Percentiles rank a stretch among this genome's conserved stretches.
phyloP scores from a whole-genome alignment of 768 basidiomycete species.

The Rhizopogon roseolus region DNA sequence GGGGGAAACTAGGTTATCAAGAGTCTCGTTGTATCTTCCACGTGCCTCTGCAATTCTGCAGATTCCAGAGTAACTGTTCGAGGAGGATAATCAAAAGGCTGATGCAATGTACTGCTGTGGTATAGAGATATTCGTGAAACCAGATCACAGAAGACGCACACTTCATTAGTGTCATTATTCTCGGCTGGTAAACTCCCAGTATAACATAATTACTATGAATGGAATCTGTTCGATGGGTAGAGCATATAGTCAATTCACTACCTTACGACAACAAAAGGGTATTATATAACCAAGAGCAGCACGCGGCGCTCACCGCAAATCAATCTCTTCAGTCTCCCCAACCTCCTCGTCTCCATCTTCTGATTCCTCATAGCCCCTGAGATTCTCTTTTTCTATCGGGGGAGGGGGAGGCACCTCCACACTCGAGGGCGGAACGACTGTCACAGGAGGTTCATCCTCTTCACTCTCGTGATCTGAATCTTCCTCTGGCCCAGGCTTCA shows the following conservation, averaged over 20 bases:
- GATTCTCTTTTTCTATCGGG: conserved; percentile 67
- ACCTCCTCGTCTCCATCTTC: conserved; percentile 69
- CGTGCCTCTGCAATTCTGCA: too few species aligned
- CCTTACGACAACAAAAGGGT: not conserved
- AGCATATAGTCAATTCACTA: not conserved
- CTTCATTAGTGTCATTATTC: too few species aligned
- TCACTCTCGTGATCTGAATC: conserved; percentile 9
- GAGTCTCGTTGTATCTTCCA: too few species aligned
- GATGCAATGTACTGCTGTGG: too few species aligned
- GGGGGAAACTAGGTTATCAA: too few species aligned
- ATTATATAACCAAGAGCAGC: not conserved
- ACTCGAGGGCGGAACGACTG: conserved; percentile 51
- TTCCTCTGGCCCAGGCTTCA: not conserved
- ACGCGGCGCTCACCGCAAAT: conserved; percentile 33
- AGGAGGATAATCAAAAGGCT: too few species aligned
- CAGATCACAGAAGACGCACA: too few species aligned
- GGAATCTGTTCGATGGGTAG: too few species aligned
- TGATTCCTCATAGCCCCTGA: conserved; percentile 36
- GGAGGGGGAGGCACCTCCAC: conserved; percentile 81
- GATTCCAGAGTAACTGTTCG: too few species aligned
- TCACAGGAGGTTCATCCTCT: conserved; percentile 10
- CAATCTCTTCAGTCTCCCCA: conserved; percentile 74
- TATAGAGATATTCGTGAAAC: too few species aligned
- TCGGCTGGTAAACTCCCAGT: too few species aligned
- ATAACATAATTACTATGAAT: too few species aligned